Base-by-base conservation (phyloP, 768 basidiomycete genomes). In the Chlorophyllum brunneum region DNA sequence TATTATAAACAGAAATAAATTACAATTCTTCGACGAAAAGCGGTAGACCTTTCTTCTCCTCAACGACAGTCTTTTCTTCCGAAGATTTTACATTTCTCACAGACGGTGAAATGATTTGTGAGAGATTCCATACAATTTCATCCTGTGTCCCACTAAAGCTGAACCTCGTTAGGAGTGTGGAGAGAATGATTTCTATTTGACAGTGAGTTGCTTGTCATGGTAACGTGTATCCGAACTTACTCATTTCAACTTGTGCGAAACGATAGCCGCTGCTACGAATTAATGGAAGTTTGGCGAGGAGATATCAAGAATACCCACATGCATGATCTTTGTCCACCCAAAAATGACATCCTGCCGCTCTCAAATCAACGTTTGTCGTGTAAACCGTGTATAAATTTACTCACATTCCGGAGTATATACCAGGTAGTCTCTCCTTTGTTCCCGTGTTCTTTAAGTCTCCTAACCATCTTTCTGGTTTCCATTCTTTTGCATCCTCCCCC, bases 181-280 rank as follows among this genome's bases (percentile, higher is more conserved):
- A 62, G 11, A 77, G 64, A 7, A 76, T 56, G 20, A 76, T 71
- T 61, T 76, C 75, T 76, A 41, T 13, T 41, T 34, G 18, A 53
- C 36, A 29, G 26, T 47, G 29, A n/a, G n/a, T n/a, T n/a, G n/a
- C n/a, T n/a, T n/a, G n/a, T n/a, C n/a, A n/a, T n/a, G n/a, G n/a
- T n/a, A n/a, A n/a, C n/a, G n/a, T n/a, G n/a, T n/a, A n/a, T n/a
- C n/a, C n/a, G n/a, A 11, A 54, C 78, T 56, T 58, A 81, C 80
- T 82, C 61, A 80, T 79, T 62, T 82, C 80, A 51, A 79, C 65
- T 61, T 77, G 69, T 4, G 81, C 78, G 56, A 81, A 81, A 59
- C 72, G 77, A 60, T 78, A 81, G 11, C 81, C 75, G 20, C 73
- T 75, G 41, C 3, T 51, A 38, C 24, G 5, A 24, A 44, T 37